Base-by-base conservation (phyloP, 1,284 basidiomycete species). In the Entoloma clypeatum region DNA sequence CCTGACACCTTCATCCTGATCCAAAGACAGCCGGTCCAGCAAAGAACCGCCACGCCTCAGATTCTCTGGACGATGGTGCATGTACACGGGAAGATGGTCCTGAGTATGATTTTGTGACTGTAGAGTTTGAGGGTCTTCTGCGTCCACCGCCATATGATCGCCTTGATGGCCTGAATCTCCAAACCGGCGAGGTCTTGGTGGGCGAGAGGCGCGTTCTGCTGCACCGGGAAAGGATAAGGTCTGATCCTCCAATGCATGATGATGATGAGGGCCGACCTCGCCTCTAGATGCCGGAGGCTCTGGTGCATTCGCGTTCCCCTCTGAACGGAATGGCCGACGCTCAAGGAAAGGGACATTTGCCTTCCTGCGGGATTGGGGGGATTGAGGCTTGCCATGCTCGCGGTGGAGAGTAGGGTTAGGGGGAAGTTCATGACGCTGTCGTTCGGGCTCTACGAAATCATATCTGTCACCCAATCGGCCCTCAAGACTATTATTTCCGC, bases 21-120 rank as follows among this genome's bases (percentile, higher is more conserved):
- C 53, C 43, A 56, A 48, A 7, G 57, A 58, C 23, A 62, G 31
- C 16, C 60, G 49, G 33, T 59, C 59, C 22, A 62, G 41, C 25
- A 62, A 40, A 14, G 60, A 59, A 17, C 47, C 53, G 14, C 53
- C 54, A 8, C 56, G 57, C 16, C 52, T 47, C 16, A 37, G 17
- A 28, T 42, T 29, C 9, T 36, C 43, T n/a, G 51, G 51, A 17
- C 46, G 50, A 11, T 39, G 39, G 11, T 25, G 43, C 14, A 29
- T 13, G 18, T 45, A 31, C 22, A 19, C 18, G 14, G 23, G 30
- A 10, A 37, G 35, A 19, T 40, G 37, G 3, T 41, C 46, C 29
- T 45, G 39, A 21, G 41, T 19, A 11, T 24, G 36, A 4, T 13
- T 22, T 23, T 44, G 33, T 18, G 33, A 29, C 19, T 30, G n/a